Percentiles rank a stretch among this genome's conserved stretches.
phyloP scores from a whole-genome alignment of 1,284 basidiomycete species.

The Fistulinella cinereoalba region DNA sequence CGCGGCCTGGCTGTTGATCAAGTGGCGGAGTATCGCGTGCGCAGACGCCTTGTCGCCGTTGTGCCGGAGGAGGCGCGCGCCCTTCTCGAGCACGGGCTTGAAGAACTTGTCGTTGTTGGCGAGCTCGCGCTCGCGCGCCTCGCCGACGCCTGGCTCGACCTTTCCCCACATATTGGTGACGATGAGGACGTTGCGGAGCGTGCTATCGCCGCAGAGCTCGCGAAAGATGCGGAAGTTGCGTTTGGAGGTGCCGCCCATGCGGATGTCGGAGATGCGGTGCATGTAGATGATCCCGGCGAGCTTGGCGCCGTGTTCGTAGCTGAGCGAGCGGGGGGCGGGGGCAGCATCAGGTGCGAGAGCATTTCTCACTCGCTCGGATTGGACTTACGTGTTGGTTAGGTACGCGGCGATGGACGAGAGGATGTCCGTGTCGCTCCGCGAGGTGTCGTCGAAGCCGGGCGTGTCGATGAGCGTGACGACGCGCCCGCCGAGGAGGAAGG shows the following conservation, averaged over 20 bases:
- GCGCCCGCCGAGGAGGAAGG: constrained; percentile 33
- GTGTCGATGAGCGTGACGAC: constrained; percentile 38
- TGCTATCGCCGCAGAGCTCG: constrained; percentile 48
- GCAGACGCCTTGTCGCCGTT: constrained; percentile 31
- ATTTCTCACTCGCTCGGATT: no score
- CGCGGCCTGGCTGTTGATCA: constrained; percentile 33
- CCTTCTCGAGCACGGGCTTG: constrained; percentile 42
- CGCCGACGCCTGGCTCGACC: constrained; percentile 35
- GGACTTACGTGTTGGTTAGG: constrained; percentile 33
- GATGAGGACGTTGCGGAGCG: constrained; percentile 48
- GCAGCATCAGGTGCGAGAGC: no score
- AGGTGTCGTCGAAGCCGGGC: constrained; percentile 43
- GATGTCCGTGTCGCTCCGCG: constrained; percentile 39
- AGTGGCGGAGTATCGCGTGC: constrained; percentile 28
- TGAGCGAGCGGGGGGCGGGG: constrained; percentile 11
- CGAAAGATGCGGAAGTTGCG: constrained; percentile 52
- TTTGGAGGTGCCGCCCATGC: constrained; percentile 49
- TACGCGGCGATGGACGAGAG: constrained; percentile 37
- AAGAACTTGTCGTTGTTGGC: constrained; percentile 41
- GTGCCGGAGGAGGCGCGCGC: constrained; percentile 39
- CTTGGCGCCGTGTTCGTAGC: constrained; percentile 39
- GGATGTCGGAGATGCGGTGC: constrained; percentile 52
- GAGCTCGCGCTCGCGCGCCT: constrained; percentile 37
- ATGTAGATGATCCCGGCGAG: constrained; percentile 54
- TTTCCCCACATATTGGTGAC: constrained; percentile 53